Conservation (phyloP, 202 grass and related monocot species). For the Sporobolus alterniflorus region DNA sequence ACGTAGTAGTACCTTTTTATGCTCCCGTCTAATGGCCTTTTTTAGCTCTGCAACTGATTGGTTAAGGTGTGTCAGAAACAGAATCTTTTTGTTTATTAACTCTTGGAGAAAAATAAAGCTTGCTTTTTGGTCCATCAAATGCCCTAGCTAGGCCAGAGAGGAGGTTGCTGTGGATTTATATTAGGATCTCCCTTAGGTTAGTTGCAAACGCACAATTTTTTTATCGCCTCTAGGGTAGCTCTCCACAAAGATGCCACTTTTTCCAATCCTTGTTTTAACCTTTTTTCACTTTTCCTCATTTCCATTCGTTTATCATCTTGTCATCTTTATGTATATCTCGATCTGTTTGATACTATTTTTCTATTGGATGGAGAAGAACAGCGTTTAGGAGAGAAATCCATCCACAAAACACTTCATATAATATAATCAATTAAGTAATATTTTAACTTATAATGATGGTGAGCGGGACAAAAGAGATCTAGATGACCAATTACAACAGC, state of each 20-base stretch:
- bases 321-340: background rate
- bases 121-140: constrained; percentile 41
- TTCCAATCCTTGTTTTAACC: background rate
- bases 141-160: constrained; percentile 17
- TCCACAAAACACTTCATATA: no score
- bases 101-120: constrained; percentile 47
- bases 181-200: constrained; percentile 44
- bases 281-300: background rate
- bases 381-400: no score
- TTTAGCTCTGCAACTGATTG: constrained; percentile 49
- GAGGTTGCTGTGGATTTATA: constrained; percentile 42
- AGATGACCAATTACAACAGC: background rate
- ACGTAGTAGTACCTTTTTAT: constrained; percentile 21
- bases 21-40: constrained; percentile 11
- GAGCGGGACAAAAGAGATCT: background rate
- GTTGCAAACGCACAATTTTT: constrained; percentile 54
- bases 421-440: background rate
- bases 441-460: background rate
- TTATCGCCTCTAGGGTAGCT: constrained; percentile 37
- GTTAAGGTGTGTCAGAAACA: constrained; percentile 32
- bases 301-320: constrained; percentile 18
- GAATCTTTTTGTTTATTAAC: constrained; percentile 41
- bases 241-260: constrained; percentile 38
- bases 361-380: no score
- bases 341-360: background rate